Conservation (phyloP, 257 asterid species). For the Apocynum venetum region DNA sequence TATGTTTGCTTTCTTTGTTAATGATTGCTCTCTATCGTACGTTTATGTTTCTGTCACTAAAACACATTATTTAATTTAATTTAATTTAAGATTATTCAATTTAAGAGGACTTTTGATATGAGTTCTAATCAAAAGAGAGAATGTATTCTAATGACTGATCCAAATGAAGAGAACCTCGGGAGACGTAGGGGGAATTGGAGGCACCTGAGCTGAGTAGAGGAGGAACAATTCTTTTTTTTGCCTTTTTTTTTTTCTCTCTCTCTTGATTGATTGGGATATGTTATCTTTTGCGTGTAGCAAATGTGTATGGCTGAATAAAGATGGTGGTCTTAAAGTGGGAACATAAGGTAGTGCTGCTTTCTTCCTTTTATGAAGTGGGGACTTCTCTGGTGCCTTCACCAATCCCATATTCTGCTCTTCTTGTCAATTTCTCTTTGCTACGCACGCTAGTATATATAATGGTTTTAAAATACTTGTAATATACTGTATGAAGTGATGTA, state of each 20-base stretch:
- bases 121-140: no score
- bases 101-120: no score
- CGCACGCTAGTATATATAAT: neutral
- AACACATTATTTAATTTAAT: no score
- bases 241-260: no score
- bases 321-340: neutral
- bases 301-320: neutral
- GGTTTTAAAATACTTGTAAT: no score
- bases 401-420: neutral
- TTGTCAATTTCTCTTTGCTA: neutral
- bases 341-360: neutral
- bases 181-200: neutral
- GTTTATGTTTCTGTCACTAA: no score
- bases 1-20: no score
- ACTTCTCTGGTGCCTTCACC: neutral
- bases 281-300: constrained; percentile 6
- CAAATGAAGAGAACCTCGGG: no score
- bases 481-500: no score
- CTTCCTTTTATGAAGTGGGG: neutral
- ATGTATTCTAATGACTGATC: no score
- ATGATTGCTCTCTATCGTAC: no score
- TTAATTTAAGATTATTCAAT: no score
- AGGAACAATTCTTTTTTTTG: neutral
- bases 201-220: neutral
- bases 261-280: neutral